Evolutionary conservation across 495 filamentous ascomycete species (phyloP), one percentile per base, ranked within the genome.

Genomic region (Penicillium alfredii): DNA sequence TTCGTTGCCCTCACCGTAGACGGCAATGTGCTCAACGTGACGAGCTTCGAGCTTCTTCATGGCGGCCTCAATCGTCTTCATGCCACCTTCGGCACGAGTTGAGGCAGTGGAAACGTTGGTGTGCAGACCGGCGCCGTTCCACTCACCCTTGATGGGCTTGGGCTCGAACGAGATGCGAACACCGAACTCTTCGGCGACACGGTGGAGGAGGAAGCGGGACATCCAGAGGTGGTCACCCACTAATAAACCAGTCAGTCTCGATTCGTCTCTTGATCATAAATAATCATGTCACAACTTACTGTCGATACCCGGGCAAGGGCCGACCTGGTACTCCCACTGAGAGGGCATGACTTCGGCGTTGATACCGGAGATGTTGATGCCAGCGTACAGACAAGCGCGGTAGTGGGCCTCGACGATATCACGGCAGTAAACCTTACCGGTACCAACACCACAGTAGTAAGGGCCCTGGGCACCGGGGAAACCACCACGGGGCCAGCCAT

Each of bases 321-420:
- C 92, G 55, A 98, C 84, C 66, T 98, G 92, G 83, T 88, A 97
- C 71, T 98, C 92, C 92, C 92, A 98, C 66, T 98, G 92, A 42
- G 84, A 88, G 38, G 92, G 88, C 81, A 95, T 90, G 59, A 98
- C 92, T 79, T 98, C 92, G 32, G 92, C 92, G 70, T 98, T 98
- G 72, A 90, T 95, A 66, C 92, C 92, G 20, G 92, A 94, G 68
- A 98, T 95, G 55, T 88, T 81, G 65, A 98, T 74, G 49, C 82
- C 82, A 42, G 89, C 78, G 64, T 82, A 94, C 64, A 98, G 50
- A 77, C 92, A 98, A 49, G 87, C 88, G 67, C 90, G 90, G 82
- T 94, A 95, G 75, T 98, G 92, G 40, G 92, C 84, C 71, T 97
- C 92, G 49, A 98, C 88, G 49, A 98, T 90, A 60, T 98, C 93